Evolutionary conservation across 2,329 filamentous ascomycete genomes (phyloP), one percentile per base, ranked within the genome.

Genomic region (Ophiocordyceps sinensis): DNA sequence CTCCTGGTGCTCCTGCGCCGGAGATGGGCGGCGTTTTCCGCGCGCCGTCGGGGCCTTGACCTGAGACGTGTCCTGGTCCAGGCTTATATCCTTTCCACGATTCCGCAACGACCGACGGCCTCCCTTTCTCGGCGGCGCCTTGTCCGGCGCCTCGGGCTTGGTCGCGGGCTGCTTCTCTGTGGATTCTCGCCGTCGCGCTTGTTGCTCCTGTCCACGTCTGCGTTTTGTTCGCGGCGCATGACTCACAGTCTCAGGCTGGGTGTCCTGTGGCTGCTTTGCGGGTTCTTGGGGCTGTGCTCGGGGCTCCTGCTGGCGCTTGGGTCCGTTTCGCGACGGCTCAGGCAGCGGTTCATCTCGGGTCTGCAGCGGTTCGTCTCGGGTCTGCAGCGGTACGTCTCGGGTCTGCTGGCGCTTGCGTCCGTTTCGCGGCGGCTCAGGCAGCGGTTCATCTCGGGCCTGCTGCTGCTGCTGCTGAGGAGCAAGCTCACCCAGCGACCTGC

Each of bases 61-160:
- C 31, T 28, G 36, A 23, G 36, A 21, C 30, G 42, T 31, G 26
- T 40, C 38, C 32, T 43, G 39, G 9, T 45, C 36, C 17, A 41
- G 21, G 19, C 43, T 39, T 44, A 36, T 7, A 30, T 37, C 10
- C 23, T n/a, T 35, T 34, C 28, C 38, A 2, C 21, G 41, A 8
- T 46, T 40, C 15, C 41, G 47, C 4, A 45, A 26, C 19, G 54
- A 54, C 4, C 47, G 49, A 9, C 51, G 45, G 21, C 45, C 44
- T 43, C 44, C 46, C 29, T 40, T 48, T 31, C 37, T 44, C 14
- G 44, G 37, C 17, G 38, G 45, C 10, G 8, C 28, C 19, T 37
- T 38, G 17, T 28, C 5, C 23, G 19, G 15, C 12, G 28, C 7
- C 28, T 19, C n/a, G 28, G 15, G 30, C 39, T 26, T 15, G 38